Conservation (phyloP, 1,284 basidiomycete species). For the Irpex rosettiformis region DNA sequence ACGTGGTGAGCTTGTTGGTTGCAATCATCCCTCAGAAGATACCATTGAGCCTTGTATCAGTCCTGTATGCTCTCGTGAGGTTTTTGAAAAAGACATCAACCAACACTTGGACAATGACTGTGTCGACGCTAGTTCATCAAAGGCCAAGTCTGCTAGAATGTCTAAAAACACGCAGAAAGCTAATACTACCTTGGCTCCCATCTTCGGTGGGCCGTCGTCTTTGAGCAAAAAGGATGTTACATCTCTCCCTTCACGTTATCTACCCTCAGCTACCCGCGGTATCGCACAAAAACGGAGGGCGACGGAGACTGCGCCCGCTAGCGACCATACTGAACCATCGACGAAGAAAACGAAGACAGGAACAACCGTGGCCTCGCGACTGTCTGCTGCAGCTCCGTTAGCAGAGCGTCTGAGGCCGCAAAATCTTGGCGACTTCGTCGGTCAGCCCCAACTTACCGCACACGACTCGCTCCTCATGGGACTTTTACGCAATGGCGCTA, state of each 20-base stretch:
- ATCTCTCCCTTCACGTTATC: conserved; percentile 4
- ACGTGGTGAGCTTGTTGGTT: conserved; percentile 5
- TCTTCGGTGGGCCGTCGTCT: conserved; percentile 23
- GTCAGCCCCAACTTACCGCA: conserved; percentile 60
- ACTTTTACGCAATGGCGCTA: conserved; percentile 41
- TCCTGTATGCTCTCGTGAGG: conserved; percentile 41
- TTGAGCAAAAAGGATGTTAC: conserved; percentile 4
- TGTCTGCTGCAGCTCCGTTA: conserved; percentile 46
- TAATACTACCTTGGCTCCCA: conserved; percentile 25
- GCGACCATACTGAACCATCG: conserved; percentile 14
- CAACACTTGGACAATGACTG: conserved; percentile 46
- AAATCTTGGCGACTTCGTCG: conserved; percentile 61
- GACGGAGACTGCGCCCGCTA: conserved; percentile 16
- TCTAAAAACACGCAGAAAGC: conserved; percentile 1
- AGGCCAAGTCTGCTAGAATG: conserved; percentile 12
- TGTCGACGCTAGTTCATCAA: conserved; percentile 13
- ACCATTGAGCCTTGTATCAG: conserved; percentile 21
- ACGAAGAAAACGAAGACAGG: conserved; percentile 27
- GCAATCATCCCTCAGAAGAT: neutral
- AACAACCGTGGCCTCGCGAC: conserved; percentile 21
- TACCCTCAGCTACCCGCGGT: conserved; percentile 11
- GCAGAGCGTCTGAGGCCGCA: conserved; percentile 65
- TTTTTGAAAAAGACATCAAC: conserved; percentile 43
- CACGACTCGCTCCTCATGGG: conserved; percentile 50
- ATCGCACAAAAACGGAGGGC: conserved; percentile 28